A percentile compares a stretch with the other conserved stretches of the same genome.
These are phyloP conservation scores for Bruguiera parviflora DNA, from an alignment of 345 rosid species.

Conservation along the genomic window DNA sequence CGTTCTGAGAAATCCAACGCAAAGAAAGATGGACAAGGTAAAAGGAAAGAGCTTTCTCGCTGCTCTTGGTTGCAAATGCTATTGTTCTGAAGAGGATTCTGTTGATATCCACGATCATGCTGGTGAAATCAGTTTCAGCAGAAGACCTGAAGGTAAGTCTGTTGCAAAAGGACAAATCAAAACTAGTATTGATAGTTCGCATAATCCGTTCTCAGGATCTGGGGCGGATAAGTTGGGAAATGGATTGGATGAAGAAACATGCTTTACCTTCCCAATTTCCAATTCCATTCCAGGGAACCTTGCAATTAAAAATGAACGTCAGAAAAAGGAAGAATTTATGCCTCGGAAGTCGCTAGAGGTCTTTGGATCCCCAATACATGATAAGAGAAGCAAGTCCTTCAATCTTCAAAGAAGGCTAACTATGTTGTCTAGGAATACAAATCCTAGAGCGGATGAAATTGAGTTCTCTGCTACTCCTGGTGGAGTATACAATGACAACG, in stretches of 20 bases:
- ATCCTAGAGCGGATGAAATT: conserved; percentile 33
- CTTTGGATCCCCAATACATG: conserved; percentile 51
- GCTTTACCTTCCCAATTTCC: conserved; percentile 35
- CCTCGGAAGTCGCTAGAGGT: conserved; percentile 56
- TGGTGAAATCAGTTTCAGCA: conserved; percentile 41
- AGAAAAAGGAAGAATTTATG: conserved; percentile 21
- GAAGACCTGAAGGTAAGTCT: conserved; percentile 20
- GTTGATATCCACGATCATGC: conserved; percentile 45
- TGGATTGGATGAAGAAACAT: conserved; percentile 21
- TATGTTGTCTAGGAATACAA: conserved; percentile 46
- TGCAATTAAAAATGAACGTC: conserved; percentile 16
- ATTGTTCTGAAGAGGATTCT: conserved; percentile 51
- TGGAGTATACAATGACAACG: conserved; percentile 36
- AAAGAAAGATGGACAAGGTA: conserved; percentile 26
- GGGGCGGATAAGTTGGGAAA: conserved; percentile 13
- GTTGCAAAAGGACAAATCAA: conserved; percentile 8
- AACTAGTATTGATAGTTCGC: conserved; percentile 9
- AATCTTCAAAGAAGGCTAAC: conserved; percentile 43
- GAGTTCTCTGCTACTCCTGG: conserved; percentile 21
- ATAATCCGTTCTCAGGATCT: conserved; percentile 1
- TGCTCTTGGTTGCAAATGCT: conserved; percentile 56
- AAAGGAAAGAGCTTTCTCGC: conserved; percentile 49
- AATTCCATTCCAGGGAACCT: conserved; percentile 12
- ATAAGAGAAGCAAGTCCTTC: conserved; percentile 30
- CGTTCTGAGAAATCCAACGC: conserved; percentile 10